Evolutionary conservation across 2,329 filamentous ascomycete genomes (phyloP).

Genomic region (Fusarium illudens): DNA sequence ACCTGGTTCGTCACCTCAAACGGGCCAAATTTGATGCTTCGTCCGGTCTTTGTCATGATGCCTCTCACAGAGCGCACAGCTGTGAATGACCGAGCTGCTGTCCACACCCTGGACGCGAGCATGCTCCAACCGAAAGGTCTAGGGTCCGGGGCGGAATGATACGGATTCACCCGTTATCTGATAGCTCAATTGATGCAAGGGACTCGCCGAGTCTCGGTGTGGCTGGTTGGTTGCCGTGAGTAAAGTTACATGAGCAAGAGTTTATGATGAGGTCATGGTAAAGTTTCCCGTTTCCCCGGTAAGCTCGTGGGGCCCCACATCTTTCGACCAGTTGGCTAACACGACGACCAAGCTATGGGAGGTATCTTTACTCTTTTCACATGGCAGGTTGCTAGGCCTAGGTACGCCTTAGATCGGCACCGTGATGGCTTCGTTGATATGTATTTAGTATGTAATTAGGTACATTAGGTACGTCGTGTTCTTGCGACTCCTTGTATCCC

Average conservation of each 20-base stretch:
- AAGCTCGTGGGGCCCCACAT: conserved; percentile 20
- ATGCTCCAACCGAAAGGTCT: conserved; percentile 26
- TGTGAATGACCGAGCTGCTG: conserved; percentile 14
- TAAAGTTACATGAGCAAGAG: conserved; percentile 2
- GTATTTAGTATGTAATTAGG: neutral
- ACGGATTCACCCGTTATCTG: neutral
- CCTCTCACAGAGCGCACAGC: conserved; percentile 19
- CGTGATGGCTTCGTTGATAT: neutral
- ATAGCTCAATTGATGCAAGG: neutral
- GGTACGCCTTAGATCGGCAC: neutral
- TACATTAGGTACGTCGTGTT: conserved; percentile 19
- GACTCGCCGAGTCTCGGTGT: neutral
- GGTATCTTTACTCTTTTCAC: neutral
- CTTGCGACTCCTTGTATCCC: neutral
- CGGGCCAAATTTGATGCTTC: conserved; percentile 72
- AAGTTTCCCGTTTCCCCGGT: neutral
- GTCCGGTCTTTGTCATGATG: conserved; percentile 45
- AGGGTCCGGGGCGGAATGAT: neutral
- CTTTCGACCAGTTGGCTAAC: conserved; percentile 32
- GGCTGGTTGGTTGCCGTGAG: neutral
- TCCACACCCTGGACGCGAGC: conserved; percentile 26
- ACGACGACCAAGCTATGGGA: conserved; percentile 1
- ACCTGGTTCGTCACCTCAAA: conserved; percentile 81
- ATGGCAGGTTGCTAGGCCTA: neutral
- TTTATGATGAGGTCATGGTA: conserved; percentile 37